phyloP scores from a whole-genome alignment of 371 early-diverging fungal genomes.

The Syncephalis plumigaleata region DNA sequence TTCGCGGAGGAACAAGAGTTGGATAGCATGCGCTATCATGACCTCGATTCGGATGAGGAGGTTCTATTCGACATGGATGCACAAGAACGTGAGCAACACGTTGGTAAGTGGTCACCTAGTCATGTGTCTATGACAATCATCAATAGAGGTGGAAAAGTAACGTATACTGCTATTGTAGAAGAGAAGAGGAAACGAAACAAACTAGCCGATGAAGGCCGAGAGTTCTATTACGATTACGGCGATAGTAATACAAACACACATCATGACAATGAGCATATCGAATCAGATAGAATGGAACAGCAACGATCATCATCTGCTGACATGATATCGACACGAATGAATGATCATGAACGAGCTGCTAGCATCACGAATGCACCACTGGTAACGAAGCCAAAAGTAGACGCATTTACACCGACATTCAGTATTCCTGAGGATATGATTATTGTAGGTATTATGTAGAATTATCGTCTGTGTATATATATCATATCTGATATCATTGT shows the following conservation, averaged over 20 bases:
- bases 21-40: conserved; percentile 11
- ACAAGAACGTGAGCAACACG: conserved; percentile 19
- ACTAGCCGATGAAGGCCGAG: not conserved
- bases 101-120: conserved; percentile 8
- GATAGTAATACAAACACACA: too few relatives aligned
- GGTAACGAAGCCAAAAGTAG: conserved; percentile 6
- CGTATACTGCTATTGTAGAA: too few relatives aligned
- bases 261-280: too few relatives aligned
- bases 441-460: conserved; percentile 3
- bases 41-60: conserved; percentile 31
- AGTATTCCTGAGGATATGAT: conserved; percentile 16
- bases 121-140: not conserved
- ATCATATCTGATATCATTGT: not conserved
- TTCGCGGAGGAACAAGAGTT: conserved; percentile 2
- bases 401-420: conserved; percentile 5
- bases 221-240: not conserved
- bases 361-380: not conserved
- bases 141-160: too few relatives aligned
- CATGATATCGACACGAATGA: too few relatives aligned
- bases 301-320: too few relatives aligned
- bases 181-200: conserved; percentile 5
- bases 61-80: conserved; percentile 21
- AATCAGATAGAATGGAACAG: too few relatives aligned
- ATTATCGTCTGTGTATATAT: not conserved
- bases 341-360: conserved; percentile 1